Evolutionary conservation across 2,329 filamentous ascomycete species (phyloP).

Genomic region (Boeremia lycopersici): DNA sequence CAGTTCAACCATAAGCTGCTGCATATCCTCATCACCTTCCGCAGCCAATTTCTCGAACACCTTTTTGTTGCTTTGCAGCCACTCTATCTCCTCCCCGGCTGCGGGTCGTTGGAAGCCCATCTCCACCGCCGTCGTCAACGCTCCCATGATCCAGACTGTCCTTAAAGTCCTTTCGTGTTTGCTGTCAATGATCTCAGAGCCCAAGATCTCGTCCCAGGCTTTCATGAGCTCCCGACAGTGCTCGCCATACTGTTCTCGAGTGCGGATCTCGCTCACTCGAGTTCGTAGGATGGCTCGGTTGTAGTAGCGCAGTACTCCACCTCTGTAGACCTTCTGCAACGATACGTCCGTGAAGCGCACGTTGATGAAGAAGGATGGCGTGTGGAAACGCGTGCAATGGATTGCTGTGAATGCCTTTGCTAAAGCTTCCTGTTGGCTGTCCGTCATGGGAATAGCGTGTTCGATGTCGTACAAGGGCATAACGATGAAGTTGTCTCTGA

Average conservation of each 20-base stretch:
- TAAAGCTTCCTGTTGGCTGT: slow-evolving; percentile 1
- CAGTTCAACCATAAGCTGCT: neutral
- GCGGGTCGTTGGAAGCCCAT: slow-evolving; percentile 7
- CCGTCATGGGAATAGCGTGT: slow-evolving; percentile 1
- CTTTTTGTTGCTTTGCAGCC: neutral
- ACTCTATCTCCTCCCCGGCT: slow-evolving; percentile 1
- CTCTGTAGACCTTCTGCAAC: neutral
- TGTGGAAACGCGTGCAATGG: slow-evolving; percentile 5
- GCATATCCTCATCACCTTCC: slow-evolving; percentile 3
- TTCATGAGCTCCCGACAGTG: slow-evolving; percentile 2
- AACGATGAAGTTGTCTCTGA: neutral
- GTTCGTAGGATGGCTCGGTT: slow-evolving; percentile 6
- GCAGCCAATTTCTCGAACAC: neutral
- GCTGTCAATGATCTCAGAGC: neutral
- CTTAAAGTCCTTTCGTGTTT: neutral
- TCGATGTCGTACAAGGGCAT: slow-evolving; percentile 13
- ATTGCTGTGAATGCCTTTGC: slow-evolving; percentile 3
- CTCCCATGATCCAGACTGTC: slow-evolving; percentile 5
- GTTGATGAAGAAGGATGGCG: slow-evolving; percentile 5
- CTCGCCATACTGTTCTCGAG: slow-evolving; percentile 1
- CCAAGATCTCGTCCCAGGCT: neutral
- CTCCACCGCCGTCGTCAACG: slow-evolving; percentile 8
- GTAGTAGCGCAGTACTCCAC: slow-evolving; percentile 1
- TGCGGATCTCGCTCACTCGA: neutral
- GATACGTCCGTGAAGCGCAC: slow-evolving; percentile 6